Conservation (phyloP, 768 basidiomycete genomes). For the Lepiota venenata region DNA sequence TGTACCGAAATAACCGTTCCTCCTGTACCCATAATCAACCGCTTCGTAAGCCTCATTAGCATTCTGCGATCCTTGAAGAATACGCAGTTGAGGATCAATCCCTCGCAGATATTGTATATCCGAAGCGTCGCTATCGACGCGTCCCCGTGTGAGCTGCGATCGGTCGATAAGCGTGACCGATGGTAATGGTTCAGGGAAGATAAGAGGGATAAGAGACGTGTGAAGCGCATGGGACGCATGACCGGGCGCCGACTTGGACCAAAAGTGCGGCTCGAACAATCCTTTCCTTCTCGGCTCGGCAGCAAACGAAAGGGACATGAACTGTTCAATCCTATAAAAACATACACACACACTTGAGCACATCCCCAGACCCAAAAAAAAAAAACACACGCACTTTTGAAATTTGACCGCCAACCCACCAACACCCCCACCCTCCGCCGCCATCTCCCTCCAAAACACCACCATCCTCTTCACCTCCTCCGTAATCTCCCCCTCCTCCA, state of each 20-base stretch:
- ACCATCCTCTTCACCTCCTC: constrained; percentile 50
- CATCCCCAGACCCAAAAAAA: background rate
- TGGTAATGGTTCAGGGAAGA: constrained; percentile 76
- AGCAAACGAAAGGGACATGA: constrained; percentile 73
- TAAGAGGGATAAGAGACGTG: constrained; percentile 56
- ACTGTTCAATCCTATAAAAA: constrained; percentile 61
- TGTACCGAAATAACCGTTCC: constrained; percentile 73
- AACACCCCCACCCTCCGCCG: constrained; percentile 33
- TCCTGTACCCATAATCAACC: constrained; percentile 44
- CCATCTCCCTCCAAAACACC: constrained; percentile 54
- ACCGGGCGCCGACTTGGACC: constrained; percentile 41
- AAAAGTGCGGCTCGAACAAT: constrained; percentile 75
- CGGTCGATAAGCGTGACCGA: constrained; percentile 67
- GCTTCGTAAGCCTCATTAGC: constrained; percentile 29
- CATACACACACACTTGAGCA: constrained; percentile 7
- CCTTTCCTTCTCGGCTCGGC: constrained; percentile 74
- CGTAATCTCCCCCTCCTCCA: constrained; percentile 34
- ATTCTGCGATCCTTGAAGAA: constrained; percentile 26
- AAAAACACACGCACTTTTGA: constrained; percentile 45
- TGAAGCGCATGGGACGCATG: constrained; percentile 28
- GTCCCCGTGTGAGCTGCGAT: constrained; percentile 56
- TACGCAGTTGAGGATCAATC: constrained; percentile 40
- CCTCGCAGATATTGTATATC: constrained; percentile 59
- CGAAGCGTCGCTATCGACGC: constrained; percentile 65
- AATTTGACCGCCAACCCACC: constrained; percentile 52